Evolutionary conservation across 2,329 filamentous ascomycete genomes (phyloP).

Genomic region (Chaetomium globosum): DNA sequence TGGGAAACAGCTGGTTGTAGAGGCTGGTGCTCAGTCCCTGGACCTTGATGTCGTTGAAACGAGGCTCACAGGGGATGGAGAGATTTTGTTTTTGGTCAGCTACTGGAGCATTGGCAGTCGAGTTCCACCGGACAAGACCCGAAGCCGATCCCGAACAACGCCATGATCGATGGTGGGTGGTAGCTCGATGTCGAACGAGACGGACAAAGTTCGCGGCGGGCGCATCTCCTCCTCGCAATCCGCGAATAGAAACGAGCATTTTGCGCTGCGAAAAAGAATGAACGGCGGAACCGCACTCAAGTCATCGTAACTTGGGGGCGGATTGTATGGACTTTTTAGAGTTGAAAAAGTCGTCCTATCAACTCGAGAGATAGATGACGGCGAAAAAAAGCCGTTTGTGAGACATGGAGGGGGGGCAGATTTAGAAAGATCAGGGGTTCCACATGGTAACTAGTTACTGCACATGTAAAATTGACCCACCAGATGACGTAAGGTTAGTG

Average conservation of each 20-base stretch:
- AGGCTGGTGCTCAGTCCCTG: constrained; percentile 88
- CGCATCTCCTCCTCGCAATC: constrained; percentile 38
- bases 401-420: neutral
- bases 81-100: constrained; percentile 38
- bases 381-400: constrained; percentile 1
- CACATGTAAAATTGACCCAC: constrained; percentile 2
- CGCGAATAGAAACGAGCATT: constrained; percentile 47
- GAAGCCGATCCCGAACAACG: constrained; percentile 26
- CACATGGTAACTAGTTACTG: neutral
- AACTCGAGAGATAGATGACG: neutral
- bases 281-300: constrained; percentile 21
- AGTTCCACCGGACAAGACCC: constrained; percentile 32
- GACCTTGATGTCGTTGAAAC: constrained; percentile 91
- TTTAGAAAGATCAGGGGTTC: neutral
- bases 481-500: constrained; percentile 7
- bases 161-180: constrained; percentile 45
- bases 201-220: constrained; percentile 50
- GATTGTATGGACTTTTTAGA: neutral
- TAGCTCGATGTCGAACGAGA: constrained; percentile 53
- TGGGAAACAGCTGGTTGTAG: constrained; percentile 78
- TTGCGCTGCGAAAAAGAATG: constrained; percentile 33
- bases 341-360: constrained; percentile 3
- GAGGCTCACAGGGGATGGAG: constrained; percentile 58
- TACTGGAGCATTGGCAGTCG: constrained; percentile 17
- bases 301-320: constrained; percentile 24